phyloP scores from a whole-genome alignment of 139 green algal species.

The Edaphochlamys debaryana region DNA sequence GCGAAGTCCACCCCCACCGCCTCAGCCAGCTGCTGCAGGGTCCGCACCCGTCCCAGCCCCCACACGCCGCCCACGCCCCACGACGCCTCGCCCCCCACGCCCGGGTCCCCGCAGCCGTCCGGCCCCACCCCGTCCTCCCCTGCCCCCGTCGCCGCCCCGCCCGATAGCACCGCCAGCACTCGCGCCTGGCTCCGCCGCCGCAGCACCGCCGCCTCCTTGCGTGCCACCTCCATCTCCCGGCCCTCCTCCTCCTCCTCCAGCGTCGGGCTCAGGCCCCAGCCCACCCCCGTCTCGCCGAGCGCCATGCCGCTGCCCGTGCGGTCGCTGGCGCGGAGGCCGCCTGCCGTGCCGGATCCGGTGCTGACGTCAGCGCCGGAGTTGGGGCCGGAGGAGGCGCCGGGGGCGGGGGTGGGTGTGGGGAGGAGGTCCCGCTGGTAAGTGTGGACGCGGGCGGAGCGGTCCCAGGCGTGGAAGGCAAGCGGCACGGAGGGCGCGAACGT shows the following conservation, averaged over 20 bases:
- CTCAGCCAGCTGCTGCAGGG: slow-evolving; percentile 44
- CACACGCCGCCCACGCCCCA: slow-evolving; percentile 49
- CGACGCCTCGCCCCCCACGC: not conserved
- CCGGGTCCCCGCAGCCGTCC: not conserved
- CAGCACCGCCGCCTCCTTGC: not conserved
- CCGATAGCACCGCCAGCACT: not conserved
- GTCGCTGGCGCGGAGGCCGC: too few species aligned
- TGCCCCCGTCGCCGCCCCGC: not conserved
- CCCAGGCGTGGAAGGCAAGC: slow-evolving; percentile 77
- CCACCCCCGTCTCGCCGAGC: not conserved
- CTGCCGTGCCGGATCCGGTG: not conserved
- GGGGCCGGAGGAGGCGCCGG: not conserved
- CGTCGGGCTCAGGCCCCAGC: not conserved
- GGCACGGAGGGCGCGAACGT: slow-evolving; percentile 61
- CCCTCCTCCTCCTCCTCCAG: not conserved
- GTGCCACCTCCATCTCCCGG: not conserved
- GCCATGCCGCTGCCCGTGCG: too few species aligned
- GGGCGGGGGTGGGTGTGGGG: too few species aligned
- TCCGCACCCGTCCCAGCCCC: slow-evolving; percentile 52
- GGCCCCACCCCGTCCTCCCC: not conserved
- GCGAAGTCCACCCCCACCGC: slow-evolving; percentile 49
- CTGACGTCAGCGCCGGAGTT: not conserved
- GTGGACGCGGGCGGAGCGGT: slow-evolving; percentile 43
- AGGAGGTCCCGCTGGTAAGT: slow-evolving; percentile 43
- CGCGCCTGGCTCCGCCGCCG: not conserved